phyloP scores from a whole-genome alignment of 371 early-diverging fungal genomes.

The Rhizomucor pusillus region DNA sequence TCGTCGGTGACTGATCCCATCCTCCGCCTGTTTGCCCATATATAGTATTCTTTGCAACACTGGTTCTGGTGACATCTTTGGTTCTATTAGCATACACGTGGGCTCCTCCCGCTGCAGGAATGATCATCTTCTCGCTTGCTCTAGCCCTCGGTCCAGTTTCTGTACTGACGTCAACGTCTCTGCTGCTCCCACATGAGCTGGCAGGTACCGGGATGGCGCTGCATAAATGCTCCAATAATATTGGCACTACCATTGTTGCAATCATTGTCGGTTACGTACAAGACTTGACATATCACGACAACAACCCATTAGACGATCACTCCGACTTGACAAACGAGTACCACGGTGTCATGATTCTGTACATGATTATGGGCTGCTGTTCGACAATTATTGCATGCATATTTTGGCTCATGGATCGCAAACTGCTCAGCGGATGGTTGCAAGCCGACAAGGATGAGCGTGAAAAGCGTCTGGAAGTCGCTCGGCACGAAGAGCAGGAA shows the following conservation, averaged over 20 bases:
- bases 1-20: not conserved
- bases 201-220: constrained; percentile 52
- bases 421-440: constrained; percentile 33
- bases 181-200: constrained; percentile 39
- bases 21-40: not conserved
- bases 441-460: constrained; percentile 35
- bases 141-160: constrained; percentile 47
- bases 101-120: constrained; percentile 38
- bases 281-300: constrained; percentile 46
- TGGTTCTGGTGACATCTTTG: constrained; percentile 34
- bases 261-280: constrained; percentile 50
- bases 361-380: constrained; percentile 26
- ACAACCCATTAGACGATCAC: constrained; percentile 29
- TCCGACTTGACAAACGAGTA: constrained; percentile 34
- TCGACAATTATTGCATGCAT: constrained; percentile 22
- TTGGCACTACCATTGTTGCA: constrained; percentile 49
- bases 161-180: constrained; percentile 35
- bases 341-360: constrained; percentile 43
- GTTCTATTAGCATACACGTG: constrained; percentile 34
- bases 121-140: constrained; percentile 47
- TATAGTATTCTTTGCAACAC: constrained; percentile 32
- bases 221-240: constrained; percentile 48
- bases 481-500: constrained; percentile 25
- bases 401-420: constrained; percentile 37
- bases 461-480: constrained; percentile 26